phyloP scores from a whole-genome alignment of 2,329 filamentous ascomycete species.

The Cercospora citrullina region DNA sequence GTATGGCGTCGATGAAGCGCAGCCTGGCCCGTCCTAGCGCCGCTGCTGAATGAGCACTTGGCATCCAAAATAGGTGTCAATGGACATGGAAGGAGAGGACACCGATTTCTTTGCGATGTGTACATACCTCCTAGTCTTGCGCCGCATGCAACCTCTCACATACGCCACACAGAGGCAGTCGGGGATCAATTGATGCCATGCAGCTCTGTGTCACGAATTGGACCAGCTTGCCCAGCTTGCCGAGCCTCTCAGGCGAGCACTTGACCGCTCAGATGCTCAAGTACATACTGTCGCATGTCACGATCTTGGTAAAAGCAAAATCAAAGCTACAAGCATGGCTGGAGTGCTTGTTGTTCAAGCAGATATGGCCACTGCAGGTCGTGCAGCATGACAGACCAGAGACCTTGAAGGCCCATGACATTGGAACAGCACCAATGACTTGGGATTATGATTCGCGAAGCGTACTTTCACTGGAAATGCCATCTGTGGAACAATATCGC shows the following conservation, averaged over 20 bases:
- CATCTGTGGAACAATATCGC: no score
- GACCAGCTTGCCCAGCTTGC: not conserved
- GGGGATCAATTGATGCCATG: not conserved
- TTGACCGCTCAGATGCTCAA: not conserved
- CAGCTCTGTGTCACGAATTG: not conserved
- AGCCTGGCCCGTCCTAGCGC: no score
- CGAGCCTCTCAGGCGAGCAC: not conserved
- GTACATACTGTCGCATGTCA: not conserved
- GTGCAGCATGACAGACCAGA: no score
- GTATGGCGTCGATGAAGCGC: no score
- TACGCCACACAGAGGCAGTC: not conserved
- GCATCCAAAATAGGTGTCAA: not conserved
- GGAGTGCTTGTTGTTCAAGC: no score
- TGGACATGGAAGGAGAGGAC: not conserved
- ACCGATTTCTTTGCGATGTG: not conserved
- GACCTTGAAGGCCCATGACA: no score
- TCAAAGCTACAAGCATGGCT: no score
- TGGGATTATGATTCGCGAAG: no score
- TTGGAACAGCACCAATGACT: no score
- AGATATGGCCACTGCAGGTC: no score
- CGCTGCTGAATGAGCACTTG: not conserved
- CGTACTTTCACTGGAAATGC: no score
- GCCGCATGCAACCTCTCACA: not conserved
- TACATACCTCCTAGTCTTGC: not conserved
- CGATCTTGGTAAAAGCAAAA: no score